Conservation (phyloP, 2,329 filamentous ascomycete species). For the Hymenoscyphus fructigenus region DNA sequence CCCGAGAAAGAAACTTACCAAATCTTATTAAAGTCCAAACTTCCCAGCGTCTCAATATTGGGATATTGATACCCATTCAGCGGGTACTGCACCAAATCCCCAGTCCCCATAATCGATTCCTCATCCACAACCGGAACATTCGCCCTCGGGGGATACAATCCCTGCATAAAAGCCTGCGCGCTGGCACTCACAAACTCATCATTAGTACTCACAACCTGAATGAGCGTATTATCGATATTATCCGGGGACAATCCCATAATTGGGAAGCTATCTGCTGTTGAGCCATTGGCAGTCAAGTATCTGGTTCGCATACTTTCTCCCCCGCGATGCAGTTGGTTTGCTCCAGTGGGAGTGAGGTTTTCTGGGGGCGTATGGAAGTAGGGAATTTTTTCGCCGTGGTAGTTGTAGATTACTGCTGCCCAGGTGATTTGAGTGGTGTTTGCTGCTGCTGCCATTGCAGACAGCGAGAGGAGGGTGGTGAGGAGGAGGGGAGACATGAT, state of each 20-base stretch:
- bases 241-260: constrained; percentile 45
- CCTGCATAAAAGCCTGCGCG: constrained; percentile 77
- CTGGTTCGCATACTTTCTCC: constrained; percentile 50
- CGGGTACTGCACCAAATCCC: constrained; percentile 61
- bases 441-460: constrained; percentile 2
- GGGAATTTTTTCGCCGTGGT: constrained; percentile 56
- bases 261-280: constrained; percentile 35
- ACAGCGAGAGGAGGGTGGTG: constrained; percentile 15
- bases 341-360: constrained; percentile 52
- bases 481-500: constrained; percentile 15
- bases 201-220: constrained; percentile 44
- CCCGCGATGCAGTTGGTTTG: constrained; percentile 51
- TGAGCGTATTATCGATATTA: constrained; percentile 49
- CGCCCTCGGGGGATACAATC: constrained; percentile 70
- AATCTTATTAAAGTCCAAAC: constrained; percentile 45
- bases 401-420: constrained; percentile 31
- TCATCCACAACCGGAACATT: constrained; percentile 24
- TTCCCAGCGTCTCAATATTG: constrained; percentile 56
- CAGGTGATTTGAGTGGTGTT: constrained; percentile 29
- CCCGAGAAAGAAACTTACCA: constrained; percentile 41
- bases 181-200: constrained; percentile 59
- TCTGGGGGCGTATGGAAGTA: constrained; percentile 32
- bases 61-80: constrained; percentile 81
- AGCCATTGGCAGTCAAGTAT: constrained; percentile 42
- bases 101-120: constrained; percentile 56